Conservation (phyloP, 2,329 filamentous ascomycete genomes). For the Cercospora canescens region DNA sequence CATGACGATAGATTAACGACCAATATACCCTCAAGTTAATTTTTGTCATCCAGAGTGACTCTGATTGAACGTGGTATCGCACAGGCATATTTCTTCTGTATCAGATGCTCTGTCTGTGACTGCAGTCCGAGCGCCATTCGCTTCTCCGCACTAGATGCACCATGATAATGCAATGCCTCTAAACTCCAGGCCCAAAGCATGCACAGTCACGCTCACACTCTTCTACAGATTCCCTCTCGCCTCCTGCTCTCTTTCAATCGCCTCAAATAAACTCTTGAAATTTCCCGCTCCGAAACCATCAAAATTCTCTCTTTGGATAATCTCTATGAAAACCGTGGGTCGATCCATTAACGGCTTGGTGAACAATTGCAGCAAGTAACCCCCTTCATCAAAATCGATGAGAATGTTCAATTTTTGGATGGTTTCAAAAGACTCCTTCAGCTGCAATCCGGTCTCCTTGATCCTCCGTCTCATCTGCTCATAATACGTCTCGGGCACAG, state of each 20-base stretch:
- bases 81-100: background rate
- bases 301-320: conserved; percentile 90
- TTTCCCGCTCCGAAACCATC: conserved; percentile 92
- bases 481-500: conserved; percentile 86
- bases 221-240: conserved; percentile 71
- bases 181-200: background rate
- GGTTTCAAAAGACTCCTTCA: conserved; percentile 77
- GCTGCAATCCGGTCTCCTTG: conserved; percentile 58
- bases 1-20: background rate
- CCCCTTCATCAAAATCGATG: conserved; percentile 92
- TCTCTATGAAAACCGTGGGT: conserved; percentile 93
- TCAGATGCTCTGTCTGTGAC: background rate
- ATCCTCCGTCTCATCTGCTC: conserved; percentile 72
- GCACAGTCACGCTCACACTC: background rate
- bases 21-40: background rate
- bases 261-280: conserved; percentile 93
- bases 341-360: conserved; percentile 83
- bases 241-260: conserved; percentile 90
- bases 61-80: no score
- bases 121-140: background rate
- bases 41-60: background rate
- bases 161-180: background rate
- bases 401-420: conserved; percentile 79
- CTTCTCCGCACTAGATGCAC: background rate
- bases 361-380: conserved; percentile 70